Base-by-base conservation (phyloP, 495 filamentous ascomycete species). In the Penicillium alfredii region DNA sequence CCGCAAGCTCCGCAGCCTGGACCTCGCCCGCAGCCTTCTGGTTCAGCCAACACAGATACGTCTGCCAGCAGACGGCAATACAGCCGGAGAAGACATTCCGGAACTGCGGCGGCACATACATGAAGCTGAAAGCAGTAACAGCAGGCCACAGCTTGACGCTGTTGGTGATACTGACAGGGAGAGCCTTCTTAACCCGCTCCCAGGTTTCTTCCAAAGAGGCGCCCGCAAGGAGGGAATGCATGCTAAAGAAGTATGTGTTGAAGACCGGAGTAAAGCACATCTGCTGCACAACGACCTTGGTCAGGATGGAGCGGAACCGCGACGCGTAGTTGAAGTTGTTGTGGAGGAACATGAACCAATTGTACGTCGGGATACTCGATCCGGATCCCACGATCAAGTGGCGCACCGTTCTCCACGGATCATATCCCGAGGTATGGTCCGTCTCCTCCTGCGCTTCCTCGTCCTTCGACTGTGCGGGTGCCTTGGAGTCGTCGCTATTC, bases 241-340 rank as follows among this genome's bases (percentile, higher is more conserved):
- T 73, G 32, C 82, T 80, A 68, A 96, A 96, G 70, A 96, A 95
- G 60, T 92, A 94, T 16, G 71, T 78, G 56, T 89, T 93, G 70
- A 95, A 94, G 18, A 88, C 52, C 0, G 89, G 87, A 7, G 89
- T 86, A 63, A 94, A 96, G 53, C 74, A 66, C 3, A 75, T 55
- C 56, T 96, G 89, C 59, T 90, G 93, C 4, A 95, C 74, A 24
- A 73, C 50, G 30, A 96, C 84, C 56, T 94, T 89, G 7, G 78
- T 78, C 33, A 69, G 63, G 29, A 93, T 64, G 11, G 82, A 87
- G 26, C 85, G 56, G 22, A 76, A 33, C 39, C 81, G 83, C 16
- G 81, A 85, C 10, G 77, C 22, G 55, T 82, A 90, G 66, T 94
- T 94, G 69, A 93, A 92, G 55, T 77, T 69, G 22, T 77, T 70